Percentiles rank a stretch among this genome's conserved stretches.
Evolutionary conservation across 2,329 filamentous ascomycete genomes (phyloP).

Genomic region (Aspergillus melleus): DNA sequence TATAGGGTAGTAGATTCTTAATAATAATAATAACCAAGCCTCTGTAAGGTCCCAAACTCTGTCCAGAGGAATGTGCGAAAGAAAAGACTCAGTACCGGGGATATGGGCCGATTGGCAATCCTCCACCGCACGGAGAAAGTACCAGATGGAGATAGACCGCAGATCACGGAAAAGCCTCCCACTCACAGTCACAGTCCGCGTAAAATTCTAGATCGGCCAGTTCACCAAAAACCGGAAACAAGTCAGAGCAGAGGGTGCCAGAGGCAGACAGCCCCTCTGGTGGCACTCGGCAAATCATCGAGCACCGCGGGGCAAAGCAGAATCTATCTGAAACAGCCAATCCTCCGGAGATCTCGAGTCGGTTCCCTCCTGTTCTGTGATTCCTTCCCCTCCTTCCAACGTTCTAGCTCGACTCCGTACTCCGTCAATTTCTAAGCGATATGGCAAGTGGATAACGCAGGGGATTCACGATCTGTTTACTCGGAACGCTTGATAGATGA

Average conservation of each 20-base stretch:
- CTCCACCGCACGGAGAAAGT: not conserved
- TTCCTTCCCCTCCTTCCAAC: not conserved
- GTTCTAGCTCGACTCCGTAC: not conserved
- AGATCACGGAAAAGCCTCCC: not conserved
- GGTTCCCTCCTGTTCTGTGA: too few relatives aligned
- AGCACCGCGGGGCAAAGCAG: not conserved
- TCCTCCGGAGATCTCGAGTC: not conserved
- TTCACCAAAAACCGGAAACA: not conserved
- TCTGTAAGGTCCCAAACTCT: not conserved
- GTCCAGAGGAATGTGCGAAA: too few relatives aligned
- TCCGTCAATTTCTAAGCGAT: not conserved
- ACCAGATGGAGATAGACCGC: not conserved
- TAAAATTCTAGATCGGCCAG: not conserved
- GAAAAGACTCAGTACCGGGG: not conserved
- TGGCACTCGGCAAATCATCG: constrained; percentile 4
- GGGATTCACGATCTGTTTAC: not conserved
- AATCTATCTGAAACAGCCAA: constrained; percentile 9
- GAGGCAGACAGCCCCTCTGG: not conserved
- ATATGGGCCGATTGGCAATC: not conserved
- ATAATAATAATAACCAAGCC: too few relatives aligned
- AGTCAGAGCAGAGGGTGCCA: not conserved
- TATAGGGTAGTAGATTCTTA: too few relatives aligned
- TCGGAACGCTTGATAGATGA: not conserved
- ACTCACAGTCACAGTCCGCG: not conserved
- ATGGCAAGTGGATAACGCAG: not conserved